A percentile compares a stretch with the other conserved stretches of the same genome.
These are phyloP conservation scores for Solanum infundibuliforme DNA, from an alignment of 257 asterid species.

Conservation along the genomic window DNA sequence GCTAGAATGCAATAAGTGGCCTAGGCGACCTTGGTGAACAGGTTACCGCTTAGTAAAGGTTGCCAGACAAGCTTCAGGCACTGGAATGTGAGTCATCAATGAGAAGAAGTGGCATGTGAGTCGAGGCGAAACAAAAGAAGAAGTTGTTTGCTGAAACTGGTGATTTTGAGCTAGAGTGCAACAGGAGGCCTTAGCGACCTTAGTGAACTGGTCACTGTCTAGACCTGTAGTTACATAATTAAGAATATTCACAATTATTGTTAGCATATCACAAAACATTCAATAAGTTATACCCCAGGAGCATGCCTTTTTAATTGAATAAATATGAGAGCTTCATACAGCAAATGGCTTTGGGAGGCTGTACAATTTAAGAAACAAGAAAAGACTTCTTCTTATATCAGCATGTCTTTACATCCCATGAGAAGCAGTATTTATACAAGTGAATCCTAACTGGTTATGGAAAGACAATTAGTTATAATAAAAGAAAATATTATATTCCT, in stretches of 20 bases:
- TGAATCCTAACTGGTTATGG: background rate
- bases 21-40: background rate
- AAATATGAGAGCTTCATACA: background rate
- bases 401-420: background rate
- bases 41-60: background rate
- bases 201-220: background rate
- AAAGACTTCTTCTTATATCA: background rate
- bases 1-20: background rate
- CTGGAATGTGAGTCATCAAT: background rate
- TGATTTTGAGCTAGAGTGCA: background rate
- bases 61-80: background rate
- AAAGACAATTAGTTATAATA: background rate
- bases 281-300: background rate
- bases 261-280: background rate
- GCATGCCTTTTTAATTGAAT: background rate
- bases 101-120: background rate
- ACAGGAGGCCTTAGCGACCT: background rate
- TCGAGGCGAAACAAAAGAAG: background rate
- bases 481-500: background rate
- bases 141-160: background rate
- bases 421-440: background rate
- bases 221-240: background rate
- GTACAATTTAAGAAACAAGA: background rate
- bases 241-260: background rate
- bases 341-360: background rate